These are phyloP conservation scores for Alternaria gaisen DNA, from an alignment of 2,329 filamentous ascomycete genomes.

Conservation along the genomic window DNA sequence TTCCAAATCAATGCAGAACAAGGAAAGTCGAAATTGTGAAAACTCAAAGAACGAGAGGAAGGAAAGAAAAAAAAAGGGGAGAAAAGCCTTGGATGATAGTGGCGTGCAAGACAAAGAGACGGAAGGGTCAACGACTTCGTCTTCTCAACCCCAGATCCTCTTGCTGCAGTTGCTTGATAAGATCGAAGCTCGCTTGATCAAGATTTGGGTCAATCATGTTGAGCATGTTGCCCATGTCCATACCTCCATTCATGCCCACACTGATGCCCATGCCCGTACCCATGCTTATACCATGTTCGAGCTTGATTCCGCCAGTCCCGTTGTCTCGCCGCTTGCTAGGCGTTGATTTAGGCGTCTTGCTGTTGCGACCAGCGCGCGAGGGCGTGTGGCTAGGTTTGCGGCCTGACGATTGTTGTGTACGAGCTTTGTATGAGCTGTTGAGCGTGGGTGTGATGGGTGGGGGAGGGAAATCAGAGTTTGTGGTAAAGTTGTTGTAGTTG, in stretches of 20 bases:
- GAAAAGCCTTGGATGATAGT: not conserved
- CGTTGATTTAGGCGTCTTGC: slow-evolving; percentile 43
- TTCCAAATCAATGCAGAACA: not conserved
- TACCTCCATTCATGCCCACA: slow-evolving; percentile 14
- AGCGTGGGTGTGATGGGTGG: slow-evolving; percentile 25
- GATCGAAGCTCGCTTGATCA: slow-evolving; percentile 36
- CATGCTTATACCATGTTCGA: slow-evolving; percentile 30
- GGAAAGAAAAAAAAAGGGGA: not conserved
- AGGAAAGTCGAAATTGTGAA: not conserved
- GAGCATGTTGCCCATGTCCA: slow-evolving; percentile 12
- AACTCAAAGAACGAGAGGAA: not conserved
- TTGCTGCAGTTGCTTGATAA: slow-evolving; percentile 43
- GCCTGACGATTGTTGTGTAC: slow-evolving; percentile 17
- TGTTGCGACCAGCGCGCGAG: slow-evolving; percentile 27
- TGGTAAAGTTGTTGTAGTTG: slow-evolving; percentile 35
- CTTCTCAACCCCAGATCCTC: slow-evolving; percentile 44
- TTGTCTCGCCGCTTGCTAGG: slow-evolving; percentile 25
- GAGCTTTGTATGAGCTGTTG: slow-evolving; percentile 15
- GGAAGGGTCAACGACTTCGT: slow-evolving; percentile 29
- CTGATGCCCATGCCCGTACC: slow-evolving; percentile 22
- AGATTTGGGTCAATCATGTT: slow-evolving; percentile 37
- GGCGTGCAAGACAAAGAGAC: not conserved
- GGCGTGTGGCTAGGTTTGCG: slow-evolving; percentile 37
- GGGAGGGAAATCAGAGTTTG: slow-evolving; percentile 34
- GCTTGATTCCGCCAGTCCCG: slow-evolving; percentile 38